phyloP scores from a whole-genome alignment of 1,284 basidiomycete genomes.

The Apiotrichum mycotoxinovorans region DNA sequence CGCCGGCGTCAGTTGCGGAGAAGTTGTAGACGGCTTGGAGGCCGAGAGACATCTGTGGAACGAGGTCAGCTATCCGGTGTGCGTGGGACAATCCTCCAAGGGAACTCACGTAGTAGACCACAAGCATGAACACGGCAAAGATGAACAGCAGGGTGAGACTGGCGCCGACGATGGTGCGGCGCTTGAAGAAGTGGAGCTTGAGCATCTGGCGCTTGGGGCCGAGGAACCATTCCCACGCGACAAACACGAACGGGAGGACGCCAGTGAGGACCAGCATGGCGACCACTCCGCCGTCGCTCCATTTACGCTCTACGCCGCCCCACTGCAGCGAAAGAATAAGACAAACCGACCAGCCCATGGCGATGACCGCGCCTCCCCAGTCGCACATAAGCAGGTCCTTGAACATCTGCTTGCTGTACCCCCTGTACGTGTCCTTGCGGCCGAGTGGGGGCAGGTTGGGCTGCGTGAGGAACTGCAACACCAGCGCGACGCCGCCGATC shows the following conservation, averaged over 20 bases:
- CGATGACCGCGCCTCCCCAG: constrained; percentile 42
- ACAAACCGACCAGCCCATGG: constrained; percentile 39
- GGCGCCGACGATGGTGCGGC: constrained; percentile 36
- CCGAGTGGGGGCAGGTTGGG: constrained; percentile 41
- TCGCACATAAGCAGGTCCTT: constrained; percentile 38
- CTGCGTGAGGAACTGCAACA: constrained; percentile 33
- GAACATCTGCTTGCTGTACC: constrained; percentile 38
- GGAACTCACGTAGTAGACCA: constrained; percentile 43
- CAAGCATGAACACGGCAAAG: constrained; percentile 44
- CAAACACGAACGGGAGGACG: constrained; percentile 40
- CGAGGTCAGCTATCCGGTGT: too few relatives aligned
- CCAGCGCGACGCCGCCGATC: constrained; percentile 43
- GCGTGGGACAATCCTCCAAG: too few relatives aligned
- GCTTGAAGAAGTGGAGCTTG: constrained; percentile 43
- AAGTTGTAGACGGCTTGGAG: constrained; percentile 45
- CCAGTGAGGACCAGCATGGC: constrained; percentile 45
- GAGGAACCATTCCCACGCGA: constrained; percentile 45
- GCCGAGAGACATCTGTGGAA: constrained; percentile 31
- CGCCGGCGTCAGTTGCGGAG: constrained; percentile 46
- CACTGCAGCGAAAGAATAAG: constrained; percentile 44
- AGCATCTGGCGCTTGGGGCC: constrained; percentile 48
- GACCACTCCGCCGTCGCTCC: constrained; percentile 48
- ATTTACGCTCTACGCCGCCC: constrained; percentile 46
- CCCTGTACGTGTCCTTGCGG: constrained; percentile 36
- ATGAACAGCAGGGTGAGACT: constrained; percentile 16